These are phyloP conservation scores for Talaromyces albobiverticillius DNA, from an alignment of 2,329 filamentous ascomycete genomes.

Conservation along the genomic window DNA sequence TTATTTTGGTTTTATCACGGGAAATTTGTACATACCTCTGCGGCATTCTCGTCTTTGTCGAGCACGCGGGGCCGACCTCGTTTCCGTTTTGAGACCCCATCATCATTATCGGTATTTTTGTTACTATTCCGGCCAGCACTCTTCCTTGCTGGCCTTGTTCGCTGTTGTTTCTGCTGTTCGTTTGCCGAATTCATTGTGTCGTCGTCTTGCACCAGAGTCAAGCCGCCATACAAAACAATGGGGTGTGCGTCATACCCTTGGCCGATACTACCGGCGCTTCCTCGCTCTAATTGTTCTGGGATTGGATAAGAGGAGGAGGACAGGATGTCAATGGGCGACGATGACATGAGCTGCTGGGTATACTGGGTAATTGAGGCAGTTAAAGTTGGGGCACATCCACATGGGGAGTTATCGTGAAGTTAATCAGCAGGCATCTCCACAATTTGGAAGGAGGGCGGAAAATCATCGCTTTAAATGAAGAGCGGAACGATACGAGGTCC, in stretches of 20 bases:
- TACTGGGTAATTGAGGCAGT: too few species aligned
- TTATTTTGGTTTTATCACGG: background rate
- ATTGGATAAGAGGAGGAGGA: slow-evolving; percentile 12
- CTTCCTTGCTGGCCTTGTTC: background rate
- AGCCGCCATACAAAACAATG: slow-evolving; percentile 7
- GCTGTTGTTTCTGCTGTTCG: background rate
- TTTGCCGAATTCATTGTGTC: background rate
- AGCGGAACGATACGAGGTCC: too few species aligned
- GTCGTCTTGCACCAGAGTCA: slow-evolving; percentile 3
- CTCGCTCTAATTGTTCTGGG: background rate
- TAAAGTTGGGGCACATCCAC: too few species aligned
- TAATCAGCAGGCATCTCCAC: too few species aligned
- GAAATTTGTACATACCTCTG: slow-evolving; percentile 61
- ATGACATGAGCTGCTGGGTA: background rate
- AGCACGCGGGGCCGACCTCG: slow-evolving; percentile 74
- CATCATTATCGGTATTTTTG: background rate
- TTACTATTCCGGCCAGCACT: background rate
- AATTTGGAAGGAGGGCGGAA: too few species aligned
- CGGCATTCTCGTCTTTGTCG: slow-evolving; percentile 72
- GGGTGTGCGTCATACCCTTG: background rate
- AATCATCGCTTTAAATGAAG: too few species aligned
- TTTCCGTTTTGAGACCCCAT: slow-evolving; percentile 41
- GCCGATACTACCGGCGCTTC: background rate
- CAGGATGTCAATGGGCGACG: slow-evolving; percentile 8
- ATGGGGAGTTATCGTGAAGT: too few species aligned